These are phyloP conservation scores for Dryas drummondii DNA, from an alignment of 306 rosid species.

Conservation along the genomic window DNA sequence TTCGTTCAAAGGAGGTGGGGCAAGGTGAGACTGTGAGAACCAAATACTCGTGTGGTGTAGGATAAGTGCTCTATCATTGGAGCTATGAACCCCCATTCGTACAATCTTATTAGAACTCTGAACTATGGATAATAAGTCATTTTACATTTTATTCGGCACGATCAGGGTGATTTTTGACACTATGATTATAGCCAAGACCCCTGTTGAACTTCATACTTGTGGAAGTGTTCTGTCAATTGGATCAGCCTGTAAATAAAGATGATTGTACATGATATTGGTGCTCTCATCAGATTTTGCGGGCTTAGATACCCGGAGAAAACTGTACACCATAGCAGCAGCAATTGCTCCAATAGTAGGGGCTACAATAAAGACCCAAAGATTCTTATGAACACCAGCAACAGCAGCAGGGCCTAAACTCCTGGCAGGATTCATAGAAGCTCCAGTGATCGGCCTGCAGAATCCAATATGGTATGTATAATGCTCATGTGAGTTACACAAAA, in stretches of 20 bases:
- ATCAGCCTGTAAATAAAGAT: slow-evolving; percentile 12
- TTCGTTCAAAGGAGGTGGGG: neutral
- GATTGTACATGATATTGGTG: slow-evolving; percentile 9
- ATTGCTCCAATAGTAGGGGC: slow-evolving; percentile 43
- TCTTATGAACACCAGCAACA: slow-evolving; percentile 26
- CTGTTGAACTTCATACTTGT: neutral
- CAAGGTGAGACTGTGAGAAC: too few relatives aligned
- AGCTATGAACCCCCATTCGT: neutral
- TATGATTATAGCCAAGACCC: neutral
- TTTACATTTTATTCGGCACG: slow-evolving; percentile 3
- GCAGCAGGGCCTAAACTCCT: slow-evolving; percentile 59
- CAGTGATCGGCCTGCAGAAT: slow-evolving; percentile 44
- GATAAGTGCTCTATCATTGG: neutral
- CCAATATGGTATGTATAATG: neutral
- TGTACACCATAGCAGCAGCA: slow-evolving; percentile 35
- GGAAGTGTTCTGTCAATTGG: slow-evolving; percentile 8
- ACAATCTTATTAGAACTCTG: neutral
- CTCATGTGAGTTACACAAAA: too few relatives aligned
- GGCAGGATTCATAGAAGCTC: slow-evolving; percentile 61
- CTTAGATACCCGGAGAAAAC: slow-evolving; percentile 26
- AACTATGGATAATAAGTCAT: neutral
- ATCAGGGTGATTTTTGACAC: neutral
- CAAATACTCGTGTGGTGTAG: neutral
- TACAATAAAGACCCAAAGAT: slow-evolving; percentile 34
- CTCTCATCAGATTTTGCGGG: slow-evolving; percentile 23